These are phyloP conservation scores for Aureobasidium vineae DNA, from an alignment of 2,329 filamentous ascomycete genomes.

Conservation along the genomic window DNA sequence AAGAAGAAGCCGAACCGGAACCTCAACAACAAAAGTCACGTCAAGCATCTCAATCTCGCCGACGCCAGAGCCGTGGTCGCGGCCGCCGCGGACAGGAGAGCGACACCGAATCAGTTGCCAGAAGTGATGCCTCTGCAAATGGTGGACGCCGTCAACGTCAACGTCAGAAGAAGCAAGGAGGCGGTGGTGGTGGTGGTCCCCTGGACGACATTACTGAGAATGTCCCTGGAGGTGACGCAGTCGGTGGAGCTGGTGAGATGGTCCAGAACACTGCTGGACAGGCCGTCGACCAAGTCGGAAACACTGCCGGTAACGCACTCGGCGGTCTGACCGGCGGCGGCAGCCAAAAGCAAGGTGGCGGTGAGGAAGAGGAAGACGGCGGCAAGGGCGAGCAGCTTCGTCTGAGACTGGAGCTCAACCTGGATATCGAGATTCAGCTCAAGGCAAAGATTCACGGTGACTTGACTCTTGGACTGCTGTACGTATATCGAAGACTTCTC, in stretches of 20 bases:
- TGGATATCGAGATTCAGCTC: conserved; percentile 62
- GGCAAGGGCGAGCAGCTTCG: conserved; percentile 54
- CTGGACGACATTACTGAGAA: conserved; percentile 58
- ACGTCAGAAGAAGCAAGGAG: conserved; percentile 50
- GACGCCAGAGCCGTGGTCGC: conserved; percentile 52
- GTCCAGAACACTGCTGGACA: conserved; percentile 56
- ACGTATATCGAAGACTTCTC: conserved; percentile 35
- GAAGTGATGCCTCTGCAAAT: conserved; percentile 53
- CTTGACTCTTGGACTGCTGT: conserved; percentile 57
- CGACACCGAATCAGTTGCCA: conserved; percentile 55
- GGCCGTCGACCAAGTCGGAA: conserved; percentile 46
- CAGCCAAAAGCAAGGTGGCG: conserved; percentile 34
- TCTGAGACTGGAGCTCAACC: conserved; percentile 58
- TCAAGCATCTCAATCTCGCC: conserved; percentile 45
- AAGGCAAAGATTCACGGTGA: conserved; percentile 66
- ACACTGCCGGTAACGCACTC: conserved; percentile 48
- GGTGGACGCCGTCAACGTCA: conserved; percentile 59
- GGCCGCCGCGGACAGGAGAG: conserved; percentile 46
- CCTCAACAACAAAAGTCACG: conserved; percentile 41
- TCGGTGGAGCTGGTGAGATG: conserved; percentile 55
- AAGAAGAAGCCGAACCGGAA: conserved; percentile 46
- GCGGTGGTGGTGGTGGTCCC: conserved; percentile 47
- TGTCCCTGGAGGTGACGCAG: conserved; percentile 52
- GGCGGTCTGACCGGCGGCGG: conserved; percentile 51
- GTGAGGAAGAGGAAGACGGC: conserved; percentile 38